A percentile compares a stretch with the other conserved stretches of the same genome.
These are phyloP conservation scores for Tricholoma hemisulphureum DNA, from an alignment of 768 basidiomycete species.

Conservation along the genomic window DNA sequence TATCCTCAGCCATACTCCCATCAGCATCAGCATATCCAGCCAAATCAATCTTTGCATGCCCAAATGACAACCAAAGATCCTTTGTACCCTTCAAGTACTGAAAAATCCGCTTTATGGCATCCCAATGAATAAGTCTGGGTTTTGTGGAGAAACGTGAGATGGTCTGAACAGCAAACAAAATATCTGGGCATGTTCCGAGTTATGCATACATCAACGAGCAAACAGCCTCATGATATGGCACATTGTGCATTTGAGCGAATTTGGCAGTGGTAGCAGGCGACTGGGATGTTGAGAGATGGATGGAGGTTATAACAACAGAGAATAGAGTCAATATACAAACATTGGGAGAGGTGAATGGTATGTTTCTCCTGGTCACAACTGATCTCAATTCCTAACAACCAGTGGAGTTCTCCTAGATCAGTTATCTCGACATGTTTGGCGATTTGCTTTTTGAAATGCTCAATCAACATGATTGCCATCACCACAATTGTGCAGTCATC, in stretches of 20 bases:
- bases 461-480: constrained; percentile 11
- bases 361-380: constrained; percentile 9
- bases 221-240: constrained; percentile 10
- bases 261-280: constrained; percentile 14
- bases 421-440: too few relatives aligned
- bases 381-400: constrained; percentile 23
- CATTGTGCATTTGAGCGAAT: constrained; percentile 14
- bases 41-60: constrained; percentile 13
- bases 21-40: constrained; percentile 23
- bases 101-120: constrained; percentile 4
- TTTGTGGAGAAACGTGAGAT: constrained; percentile 4
- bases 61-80: constrained; percentile 22
- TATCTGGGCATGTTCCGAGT: constrained; percentile 3
- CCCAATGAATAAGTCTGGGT: constrained; percentile 2
- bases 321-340: too few relatives aligned
- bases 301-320: too few relatives aligned
- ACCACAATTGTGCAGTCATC: constrained; percentile 31
- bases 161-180: constrained; percentile 2
- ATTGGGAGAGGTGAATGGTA: constrained; percentile 5
- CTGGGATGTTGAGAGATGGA: too few relatives aligned
- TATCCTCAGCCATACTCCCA: constrained; percentile 17
- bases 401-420: constrained; percentile 24
- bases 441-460: constrained; percentile 16
- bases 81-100: constrained; percentile 34
- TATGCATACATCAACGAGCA: constrained; percentile 10